Base-by-base conservation (phyloP, 1,284 basidiomycete species). In the Trametes hirsuta region DNA sequence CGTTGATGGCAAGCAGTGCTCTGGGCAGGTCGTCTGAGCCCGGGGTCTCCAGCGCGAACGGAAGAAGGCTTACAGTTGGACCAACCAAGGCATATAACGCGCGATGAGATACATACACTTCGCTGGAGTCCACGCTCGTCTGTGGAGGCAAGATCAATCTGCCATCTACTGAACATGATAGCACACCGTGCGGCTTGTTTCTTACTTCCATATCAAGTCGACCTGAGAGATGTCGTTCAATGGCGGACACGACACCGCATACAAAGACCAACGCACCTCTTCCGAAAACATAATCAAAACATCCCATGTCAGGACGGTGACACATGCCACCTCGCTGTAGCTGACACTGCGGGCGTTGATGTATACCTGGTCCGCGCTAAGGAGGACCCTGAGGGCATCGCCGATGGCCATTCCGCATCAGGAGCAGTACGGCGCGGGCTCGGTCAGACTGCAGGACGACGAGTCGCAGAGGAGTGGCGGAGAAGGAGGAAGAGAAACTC, bases 71-170 rank as follows among this genome's bases (percentile, higher is more conserved):
- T 48, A 69, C 70, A 70, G 24, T 44, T 72, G 68, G 35, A 68
- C 59, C 0, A 64, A 53, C 66, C 66, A 68, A 6, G 70, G 70
- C 11, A 69, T 8, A 44, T 72, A 70, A n/a, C 70, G 62, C 12
- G 63, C 61, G 34, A 64, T 37, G 36, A 68, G 25, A 47, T 71
- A 71, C 65, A 70, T 64, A 21, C 15, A 49, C 36, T 68, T 69
- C 3, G 64, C 66, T 15, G 66, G 61, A 10, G 67, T 67, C 69
- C 69, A 69, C 4, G 45, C 42, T 21, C 61, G 59, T 37, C 66
- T 67, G n/a, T 51, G 61, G 2, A 15, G 50, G 14, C 15, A 42
- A 35, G 35, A 12, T 10, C 37, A 24, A 4, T 35, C 8, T 35
- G 12, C 14, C n/a, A 46, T 6, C 18, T 25, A 18, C 6, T 4